Evolutionary conservation across 75 land plant genomes (phyloP), one percentile per base, ranked within the genome.

Genomic region (Cupressus sempervirens): DNA sequence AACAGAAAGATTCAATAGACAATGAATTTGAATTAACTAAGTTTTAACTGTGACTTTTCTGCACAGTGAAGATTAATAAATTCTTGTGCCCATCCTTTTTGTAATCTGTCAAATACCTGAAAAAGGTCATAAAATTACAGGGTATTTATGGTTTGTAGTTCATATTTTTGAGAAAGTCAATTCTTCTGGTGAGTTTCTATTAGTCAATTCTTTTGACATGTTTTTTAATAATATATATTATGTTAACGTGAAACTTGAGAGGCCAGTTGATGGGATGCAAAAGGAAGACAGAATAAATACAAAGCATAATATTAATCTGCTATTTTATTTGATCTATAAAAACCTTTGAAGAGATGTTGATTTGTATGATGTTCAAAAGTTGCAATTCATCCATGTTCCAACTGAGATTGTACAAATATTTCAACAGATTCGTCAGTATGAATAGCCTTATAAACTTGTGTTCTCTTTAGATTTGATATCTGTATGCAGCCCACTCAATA

Each of bases 1-100:
- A 77, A 76, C 16, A 50, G 58, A 82, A 85, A 81, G 12, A 76
- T 5, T 36, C 79, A 76, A 76, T 18, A 26, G 38, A 76, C 23
- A 18, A 38, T 76, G 43, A 36, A 76, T 18, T 36, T 15, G 5
- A 34, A 74, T 74, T 18, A 36, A 75, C 18, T 36, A 6, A 76
- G 26, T 62, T 62, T 26, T 62, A 62, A 23, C 67, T 23, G 23
- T 26, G 26, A 4, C n/a, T 26, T 62, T 62, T 0, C 23, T 62
- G 67, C 67, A 62, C 26, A 62, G n/a, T 50, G n/a, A 62, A 62
- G 67, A 6, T 62, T 20, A 62, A 7, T 23, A 23, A 62, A 62
- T 6, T 26, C 26, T 62, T 23, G 67, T 6, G n/a, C 7, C n/a
- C 67, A 62, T 8, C 67, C 9, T 23, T 62, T 62, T 26, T 62